These are phyloP conservation scores for Plasmodium knowlesi DNA, from an alignment of 169 alveolate species.

Conservation along the genomic window DNA sequence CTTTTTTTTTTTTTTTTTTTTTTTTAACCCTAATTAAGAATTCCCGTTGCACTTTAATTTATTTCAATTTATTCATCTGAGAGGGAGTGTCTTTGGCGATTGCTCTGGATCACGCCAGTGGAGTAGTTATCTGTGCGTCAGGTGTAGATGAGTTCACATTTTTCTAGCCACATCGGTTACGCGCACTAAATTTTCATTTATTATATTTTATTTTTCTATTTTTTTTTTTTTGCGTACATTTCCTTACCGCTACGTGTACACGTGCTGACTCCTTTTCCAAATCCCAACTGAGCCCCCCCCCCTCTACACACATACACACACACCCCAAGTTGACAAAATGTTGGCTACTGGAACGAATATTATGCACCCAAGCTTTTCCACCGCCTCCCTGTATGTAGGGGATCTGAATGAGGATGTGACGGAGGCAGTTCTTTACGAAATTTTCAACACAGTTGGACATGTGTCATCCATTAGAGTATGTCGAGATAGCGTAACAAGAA, in stretches of 20 bases:
- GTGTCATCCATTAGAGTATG: conserved; percentile 95
- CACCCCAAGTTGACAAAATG: conserved; percentile 18
- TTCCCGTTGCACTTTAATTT: background rate
- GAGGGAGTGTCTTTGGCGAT: background rate
- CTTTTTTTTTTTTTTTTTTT: background rate
- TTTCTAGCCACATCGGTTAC: background rate
- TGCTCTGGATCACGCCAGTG: background rate
- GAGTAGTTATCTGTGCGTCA: background rate
- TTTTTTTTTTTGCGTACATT: background rate
- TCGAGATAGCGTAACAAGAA: conserved; percentile 92
- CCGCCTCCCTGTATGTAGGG: conserved; percentile 95
- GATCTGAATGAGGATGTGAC: conserved; percentile 93
- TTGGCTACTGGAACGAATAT: conserved; percentile 74
- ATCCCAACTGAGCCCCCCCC: background rate
- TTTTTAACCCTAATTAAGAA: background rate
- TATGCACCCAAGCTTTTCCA: conserved; percentile 78
- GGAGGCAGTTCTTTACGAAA: conserved; percentile 94
- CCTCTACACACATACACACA: too few relatives aligned
- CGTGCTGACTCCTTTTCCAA: background rate
- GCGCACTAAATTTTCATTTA: background rate
- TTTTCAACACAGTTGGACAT: conserved; percentile 94
- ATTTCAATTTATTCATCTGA: background rate
- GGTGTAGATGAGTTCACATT: background rate
- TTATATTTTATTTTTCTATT: too few relatives aligned
- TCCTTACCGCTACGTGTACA: background rate